Base-by-base conservation (phyloP, 2,329 filamentous ascomycete species). In the Lecanoromycetidae sp. region DNA sequence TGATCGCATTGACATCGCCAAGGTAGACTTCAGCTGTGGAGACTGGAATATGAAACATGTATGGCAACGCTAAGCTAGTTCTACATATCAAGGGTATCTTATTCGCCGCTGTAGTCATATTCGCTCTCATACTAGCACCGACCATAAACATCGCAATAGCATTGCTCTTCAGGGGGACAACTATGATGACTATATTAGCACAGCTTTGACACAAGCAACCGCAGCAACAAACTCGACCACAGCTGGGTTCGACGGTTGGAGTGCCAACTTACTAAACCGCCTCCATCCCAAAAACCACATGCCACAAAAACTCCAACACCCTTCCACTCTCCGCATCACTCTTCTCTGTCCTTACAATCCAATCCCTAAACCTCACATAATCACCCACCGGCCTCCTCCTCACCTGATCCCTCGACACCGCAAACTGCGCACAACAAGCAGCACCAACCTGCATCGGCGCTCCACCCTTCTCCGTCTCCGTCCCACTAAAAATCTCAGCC, bases 381-480 rank as follows among this genome's bases (percentile, higher is more conserved):
- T 76, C 74, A 8, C 66, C 65, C 36, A 61, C 60, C 3, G 74
- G 67, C 27, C 75, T 65, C 37, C 62, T 58, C 6, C 57, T 66
- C 25, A 82, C 67, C 37, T 70, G 69, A 5, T 74, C 68, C 6
- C 69, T 64, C 3, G 75, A 74, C 5, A 81, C 72, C 0, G 74
- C 79, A 52, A 82, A 82, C 59, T 82, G 79, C 15, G 77, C 76
- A 60, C 78, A 82, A 58, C 78, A 82, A n/a, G 75, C 68, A 4
- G 72, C 71, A 2, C 70, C 75, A 7, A 80, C 67, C 9, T 68
- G 56, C 1, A 64, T 58, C 0, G 76, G 75, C 3, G 76, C 64
- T n/a, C 60, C 57, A 3, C 66, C 49, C 35, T 55, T 20, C 20
- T 44, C 27, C 56, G 53, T 55, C 64, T 66, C 56, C 46, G 67